These are phyloP conservation scores for Skeletonema costatum DNA, from an alignment of 108 stramenopile species.

Conservation along the genomic window DNA sequence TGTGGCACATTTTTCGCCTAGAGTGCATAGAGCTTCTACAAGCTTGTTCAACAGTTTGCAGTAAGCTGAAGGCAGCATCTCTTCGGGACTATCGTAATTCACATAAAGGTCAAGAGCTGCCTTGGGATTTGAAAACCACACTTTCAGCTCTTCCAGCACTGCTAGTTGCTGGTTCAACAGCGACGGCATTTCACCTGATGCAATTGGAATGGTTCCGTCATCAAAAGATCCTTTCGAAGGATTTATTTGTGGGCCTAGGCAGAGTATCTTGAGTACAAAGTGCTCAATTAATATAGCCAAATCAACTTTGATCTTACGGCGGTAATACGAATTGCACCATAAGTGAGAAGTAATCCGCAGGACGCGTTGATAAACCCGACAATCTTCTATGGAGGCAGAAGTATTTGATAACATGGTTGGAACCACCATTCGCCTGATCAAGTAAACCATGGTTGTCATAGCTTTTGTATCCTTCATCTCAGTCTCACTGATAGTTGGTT, in stretches of 20 bases:
- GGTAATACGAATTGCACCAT: slow-evolving; percentile 69
- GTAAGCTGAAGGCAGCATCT: slow-evolving; percentile 51
- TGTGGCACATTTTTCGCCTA: slow-evolving; percentile 76
- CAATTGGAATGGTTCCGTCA: slow-evolving; percentile 16
- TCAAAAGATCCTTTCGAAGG: slow-evolving; percentile 10
- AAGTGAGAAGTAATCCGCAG: slow-evolving; percentile 72
- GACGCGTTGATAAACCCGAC: slow-evolving; percentile 67
- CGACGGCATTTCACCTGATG: slow-evolving; percentile 38
- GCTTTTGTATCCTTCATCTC: slow-evolving; percentile 16
- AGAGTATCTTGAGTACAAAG: slow-evolving; percentile 68
- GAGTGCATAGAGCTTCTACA: slow-evolving; percentile 66
- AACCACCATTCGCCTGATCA: slow-evolving; percentile 84
- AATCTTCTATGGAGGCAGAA: slow-evolving; percentile 67
- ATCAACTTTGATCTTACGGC: slow-evolving; percentile 79
- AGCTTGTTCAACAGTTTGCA: slow-evolving; percentile 75
- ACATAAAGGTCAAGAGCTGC: slow-evolving; percentile 74
- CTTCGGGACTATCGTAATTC: slow-evolving; percentile 74
- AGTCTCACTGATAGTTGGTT: not conserved
- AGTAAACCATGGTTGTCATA: slow-evolving; percentile 67
- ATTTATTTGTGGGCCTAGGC: slow-evolving; percentile 76
- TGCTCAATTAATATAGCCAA: slow-evolving; percentile 87
- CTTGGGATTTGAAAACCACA: slow-evolving; percentile 77
- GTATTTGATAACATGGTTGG: slow-evolving; percentile 82
- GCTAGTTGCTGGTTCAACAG: slow-evolving; percentile 78
- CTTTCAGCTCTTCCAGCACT: slow-evolving; percentile 67